phyloP scores from a whole-genome alignment of 2,329 filamentous ascomycete species.

The Aspergillus pseudonomiae region DNA sequence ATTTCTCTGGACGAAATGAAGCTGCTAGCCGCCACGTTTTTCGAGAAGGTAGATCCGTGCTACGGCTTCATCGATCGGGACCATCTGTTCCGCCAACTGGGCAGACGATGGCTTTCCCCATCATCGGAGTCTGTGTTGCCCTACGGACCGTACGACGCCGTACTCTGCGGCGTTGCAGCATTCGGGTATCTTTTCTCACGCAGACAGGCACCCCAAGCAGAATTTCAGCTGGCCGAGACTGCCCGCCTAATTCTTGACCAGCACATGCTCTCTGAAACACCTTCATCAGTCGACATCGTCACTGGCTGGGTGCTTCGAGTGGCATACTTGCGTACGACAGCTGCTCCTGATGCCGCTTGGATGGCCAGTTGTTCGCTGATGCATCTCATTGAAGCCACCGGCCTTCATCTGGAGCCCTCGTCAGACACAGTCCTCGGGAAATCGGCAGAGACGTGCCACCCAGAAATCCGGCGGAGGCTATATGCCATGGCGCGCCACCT shows the following conservation, averaged over 20 bases:
- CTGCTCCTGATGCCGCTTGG: constrained; percentile 56
- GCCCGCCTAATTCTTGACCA: constrained; percentile 53
- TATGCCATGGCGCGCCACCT: constrained; percentile 58
- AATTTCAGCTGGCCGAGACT: constrained; percentile 51
- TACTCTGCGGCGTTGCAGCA: constrained; percentile 60
- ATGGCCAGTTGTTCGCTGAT: constrained; percentile 61
- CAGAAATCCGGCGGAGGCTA: constrained; percentile 48
- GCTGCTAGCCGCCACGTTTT: constrained; percentile 51
- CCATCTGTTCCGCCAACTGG: constrained; percentile 28
- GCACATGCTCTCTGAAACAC: constrained; percentile 28
- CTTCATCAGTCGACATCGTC: constrained; percentile 33
- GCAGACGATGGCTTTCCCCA: constrained; percentile 33
- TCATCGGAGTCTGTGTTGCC: constrained; percentile 19
- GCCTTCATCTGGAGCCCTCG: constrained; percentile 35
- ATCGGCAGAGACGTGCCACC: constrained; percentile 22
- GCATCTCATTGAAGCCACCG: constrained; percentile 60
- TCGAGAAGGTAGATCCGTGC: constrained; percentile 55
- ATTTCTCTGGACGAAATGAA: constrained; percentile 54
- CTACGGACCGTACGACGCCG: constrained; percentile 47
- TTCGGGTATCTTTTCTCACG: constrained; percentile 57
- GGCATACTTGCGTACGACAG: constrained; percentile 57
- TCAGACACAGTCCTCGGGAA: constrained; percentile 20
- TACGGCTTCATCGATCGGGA: constrained; percentile 54
- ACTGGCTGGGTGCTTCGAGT: constrained; percentile 56
- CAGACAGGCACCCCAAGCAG: constrained; percentile 43